Conservation (phyloP, 2,329 filamentous ascomycete species). For the Hypoxylon sp. region DNA sequence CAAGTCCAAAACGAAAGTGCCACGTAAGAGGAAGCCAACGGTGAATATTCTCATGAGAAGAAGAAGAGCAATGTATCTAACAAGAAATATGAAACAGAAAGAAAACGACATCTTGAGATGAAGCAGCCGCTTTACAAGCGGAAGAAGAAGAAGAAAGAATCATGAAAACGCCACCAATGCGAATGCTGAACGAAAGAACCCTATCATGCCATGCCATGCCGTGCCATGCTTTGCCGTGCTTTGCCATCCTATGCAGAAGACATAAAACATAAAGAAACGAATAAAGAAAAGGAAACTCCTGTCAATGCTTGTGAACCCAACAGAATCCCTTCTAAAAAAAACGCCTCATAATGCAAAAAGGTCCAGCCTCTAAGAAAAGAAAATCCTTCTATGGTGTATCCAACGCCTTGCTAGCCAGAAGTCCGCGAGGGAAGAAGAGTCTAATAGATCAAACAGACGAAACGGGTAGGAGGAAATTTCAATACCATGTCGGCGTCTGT, state of each 20-base stretch:
- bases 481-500: constrained; percentile 70
- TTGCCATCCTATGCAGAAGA: constrained; percentile 10
- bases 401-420: constrained; percentile 12
- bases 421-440: constrained; percentile 5
- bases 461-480: constrained; percentile 50
- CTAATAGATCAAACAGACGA: constrained; percentile 35
- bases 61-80: constrained; percentile 21
- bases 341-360: constrained; percentile 50
- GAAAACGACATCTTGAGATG: not conserved
- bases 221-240: constrained; percentile 20
- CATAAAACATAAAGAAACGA: constrained; percentile 4
- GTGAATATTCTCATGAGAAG: constrained; percentile 7
- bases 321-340: constrained; percentile 38
- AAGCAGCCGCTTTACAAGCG: not conserved
- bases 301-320: constrained; percentile 26
- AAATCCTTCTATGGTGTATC: not conserved
- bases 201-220: constrained; percentile 19
- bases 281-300: constrained; percentile 11
- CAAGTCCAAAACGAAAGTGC: not conserved
- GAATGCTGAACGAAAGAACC: constrained; percentile 24
- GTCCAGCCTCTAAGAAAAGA: constrained; percentile 34
- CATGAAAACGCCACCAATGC: constrained; percentile 33
- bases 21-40: not conserved
- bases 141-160: constrained; percentile 2
- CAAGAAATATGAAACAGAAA: constrained; percentile 7